Conservation (phyloP, 768 basidiomycete species). For the Coprinopsis sp. region DNA sequence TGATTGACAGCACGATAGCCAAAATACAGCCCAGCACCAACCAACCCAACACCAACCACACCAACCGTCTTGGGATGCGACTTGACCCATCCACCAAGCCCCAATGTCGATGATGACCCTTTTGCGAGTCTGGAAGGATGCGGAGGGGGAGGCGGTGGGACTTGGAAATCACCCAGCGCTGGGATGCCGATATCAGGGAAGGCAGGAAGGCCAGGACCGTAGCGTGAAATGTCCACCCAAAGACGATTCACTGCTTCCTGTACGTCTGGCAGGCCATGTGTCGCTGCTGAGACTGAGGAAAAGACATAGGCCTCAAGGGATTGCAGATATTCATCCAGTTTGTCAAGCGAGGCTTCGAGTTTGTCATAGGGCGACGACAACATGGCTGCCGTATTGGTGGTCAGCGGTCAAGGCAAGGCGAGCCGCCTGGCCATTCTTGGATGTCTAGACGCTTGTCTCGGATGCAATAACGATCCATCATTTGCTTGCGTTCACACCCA, state of each 20-base stretch:
- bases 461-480: too few species aligned
- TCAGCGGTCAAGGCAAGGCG: constrained; percentile 3
- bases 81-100: too few species aligned
- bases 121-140: constrained; percentile 45
- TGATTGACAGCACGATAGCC: constrained; percentile 58
- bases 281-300: constrained; percentile 49
- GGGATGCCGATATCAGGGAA: constrained; percentile 53
- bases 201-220: constrained; percentile 63
- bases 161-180: constrained; percentile 65
- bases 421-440: too few species aligned
- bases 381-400: constrained; percentile 24
- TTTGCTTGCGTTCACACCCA: too few species aligned
- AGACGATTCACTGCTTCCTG: constrained; percentile 63
- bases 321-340: constrained; percentile 67
- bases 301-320: constrained; percentile 60
- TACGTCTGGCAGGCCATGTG: constrained; percentile 57
- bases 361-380: constrained; percentile 6
- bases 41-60: constrained; percentile 48
- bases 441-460: too few species aligned
- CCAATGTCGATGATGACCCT: constrained; percentile 34
- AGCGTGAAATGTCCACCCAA: constrained; percentile 77
- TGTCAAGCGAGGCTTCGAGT: constrained; percentile 40
- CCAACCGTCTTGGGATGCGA: constrained; percentile 62
- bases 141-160: constrained; percentile 60
- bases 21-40: constrained; percentile 58